A percentile compares a stretch with the other conserved stretches of the same genome.
Evolutionary conservation across 31 red algal species (phyloP).

Genomic region (Odonthalia washingtoniensis): DNA sequence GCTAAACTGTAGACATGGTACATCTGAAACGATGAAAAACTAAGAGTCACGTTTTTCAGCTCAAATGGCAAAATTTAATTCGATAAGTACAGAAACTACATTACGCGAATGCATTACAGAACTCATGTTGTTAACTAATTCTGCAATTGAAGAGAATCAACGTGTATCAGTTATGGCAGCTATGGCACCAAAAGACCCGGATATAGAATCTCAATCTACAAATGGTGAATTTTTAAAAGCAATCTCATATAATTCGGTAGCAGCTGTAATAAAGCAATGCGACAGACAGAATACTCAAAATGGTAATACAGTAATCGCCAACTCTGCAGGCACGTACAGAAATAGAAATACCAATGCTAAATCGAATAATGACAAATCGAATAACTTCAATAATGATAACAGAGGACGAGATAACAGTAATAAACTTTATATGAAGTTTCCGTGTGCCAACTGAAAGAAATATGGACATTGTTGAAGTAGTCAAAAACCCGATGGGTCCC

Average conservation of each 20-base stretch:
- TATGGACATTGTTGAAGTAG: constrained; percentile 1
- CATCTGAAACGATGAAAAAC: too few species aligned
- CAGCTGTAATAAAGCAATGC: constrained; percentile 23
- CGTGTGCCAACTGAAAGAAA: neutral
- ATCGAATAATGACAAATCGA: neutral
- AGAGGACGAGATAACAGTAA: neutral
- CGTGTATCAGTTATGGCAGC: neutral
- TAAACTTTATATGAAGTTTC: neutral
- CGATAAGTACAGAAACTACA: neutral
- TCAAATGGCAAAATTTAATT: constrained; percentile 18
- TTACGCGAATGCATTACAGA: constrained; percentile 27
- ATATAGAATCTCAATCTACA: neutral
- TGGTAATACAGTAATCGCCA: neutral
- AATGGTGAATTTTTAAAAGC: neutral
- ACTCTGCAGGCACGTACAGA: neutral
- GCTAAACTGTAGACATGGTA: neutral
- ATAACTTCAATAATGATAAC: neutral
- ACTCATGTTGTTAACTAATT: constrained; percentile 21
- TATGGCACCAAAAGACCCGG: neutral
- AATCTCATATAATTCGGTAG: neutral
- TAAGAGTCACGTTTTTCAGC: constrained; percentile 43
- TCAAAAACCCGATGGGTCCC: neutral
- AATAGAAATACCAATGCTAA: neutral
- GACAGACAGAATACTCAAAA: neutral
- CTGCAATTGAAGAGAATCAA: constrained; percentile 4